Conservation (phyloP, 169 alveolate genomes). For the Cryptosporidium viatorum region DNA sequence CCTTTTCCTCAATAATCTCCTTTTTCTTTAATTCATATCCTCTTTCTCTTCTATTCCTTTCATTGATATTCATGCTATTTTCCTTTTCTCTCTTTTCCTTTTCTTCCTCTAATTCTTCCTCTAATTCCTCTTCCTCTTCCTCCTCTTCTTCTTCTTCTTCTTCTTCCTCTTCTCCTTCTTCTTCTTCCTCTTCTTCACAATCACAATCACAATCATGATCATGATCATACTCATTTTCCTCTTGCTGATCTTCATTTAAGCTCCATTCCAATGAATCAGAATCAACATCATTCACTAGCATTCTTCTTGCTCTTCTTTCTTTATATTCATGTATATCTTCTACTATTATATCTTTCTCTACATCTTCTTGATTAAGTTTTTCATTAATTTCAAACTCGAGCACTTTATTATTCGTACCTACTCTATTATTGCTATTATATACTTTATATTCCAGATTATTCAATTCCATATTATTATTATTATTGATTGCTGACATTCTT, state of each 20-base stretch:
- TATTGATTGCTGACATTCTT: neutral
- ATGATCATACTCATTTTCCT: neutral
- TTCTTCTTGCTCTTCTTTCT: neutral
- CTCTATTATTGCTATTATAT: neutral
- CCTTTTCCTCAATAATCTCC: too few relatives aligned
- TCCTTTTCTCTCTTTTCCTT: neutral
- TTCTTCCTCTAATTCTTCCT: neutral
- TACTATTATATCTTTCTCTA: too few relatives aligned
- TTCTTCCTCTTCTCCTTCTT: neutral
- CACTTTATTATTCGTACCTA: neutral
- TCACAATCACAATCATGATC: neutral
- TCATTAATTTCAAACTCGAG: neutral
- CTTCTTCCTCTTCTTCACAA: neutral
- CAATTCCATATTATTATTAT: neutral
- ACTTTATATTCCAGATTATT: constrained; percentile 35
- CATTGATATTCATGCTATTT: neutral
- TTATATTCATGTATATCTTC: too few relatives aligned
- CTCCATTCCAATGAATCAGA: neutral
- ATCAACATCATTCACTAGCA: too few relatives aligned
- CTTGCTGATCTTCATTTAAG: neutral
- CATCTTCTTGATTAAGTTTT: too few relatives aligned
- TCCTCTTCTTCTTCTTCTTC: neutral
- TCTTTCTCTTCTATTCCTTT: too few relatives aligned
- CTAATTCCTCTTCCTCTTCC: neutral
- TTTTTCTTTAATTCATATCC: too few relatives aligned